These are phyloP conservation scores for Spathaspora girioi DNA, from an alignment of 805 yeast species.

Conservation along the genomic window DNA sequence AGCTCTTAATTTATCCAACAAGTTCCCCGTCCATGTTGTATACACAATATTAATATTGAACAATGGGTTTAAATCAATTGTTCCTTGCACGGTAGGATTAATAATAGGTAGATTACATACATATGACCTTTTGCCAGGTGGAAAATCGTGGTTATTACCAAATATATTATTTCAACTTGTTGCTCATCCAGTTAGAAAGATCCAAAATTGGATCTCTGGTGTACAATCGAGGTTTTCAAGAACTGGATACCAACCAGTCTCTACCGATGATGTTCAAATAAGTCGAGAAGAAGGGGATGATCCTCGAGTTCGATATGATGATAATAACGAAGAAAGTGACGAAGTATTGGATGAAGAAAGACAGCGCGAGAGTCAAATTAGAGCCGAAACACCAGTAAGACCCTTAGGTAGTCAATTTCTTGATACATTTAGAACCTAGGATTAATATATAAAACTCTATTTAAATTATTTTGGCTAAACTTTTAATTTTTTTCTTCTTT, in stretches of 20 bases:
- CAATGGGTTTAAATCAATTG: slow-evolving; percentile 31
- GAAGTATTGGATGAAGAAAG: slow-evolving; percentile 25
- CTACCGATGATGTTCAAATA: slow-evolving; percentile 4
- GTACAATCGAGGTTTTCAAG: neutral
- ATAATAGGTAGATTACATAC: slow-evolving; percentile 34
- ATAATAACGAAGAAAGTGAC: slow-evolving; percentile 16
- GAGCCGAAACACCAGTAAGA: slow-evolving; percentile 59
- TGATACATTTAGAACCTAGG: slow-evolving; percentile 52
- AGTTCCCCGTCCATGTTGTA: slow-evolving; percentile 37
- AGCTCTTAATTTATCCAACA: slow-evolving; percentile 28
- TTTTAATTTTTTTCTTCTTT: slow-evolving; percentile 55
- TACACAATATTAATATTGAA: slow-evolving; percentile 34
- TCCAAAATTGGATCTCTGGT: neutral
- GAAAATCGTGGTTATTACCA: slow-evolving; percentile 32
- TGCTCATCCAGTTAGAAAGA: slow-evolving; percentile 21
- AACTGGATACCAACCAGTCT: slow-evolving; percentile 4
- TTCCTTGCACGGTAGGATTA: slow-evolving; percentile 36
- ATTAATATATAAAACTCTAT: neutral
- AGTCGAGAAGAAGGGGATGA: slow-evolving; percentile 2
- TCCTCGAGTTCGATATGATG: too few species aligned
- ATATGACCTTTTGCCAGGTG: slow-evolving; percentile 34
- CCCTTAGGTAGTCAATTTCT: slow-evolving; percentile 59
- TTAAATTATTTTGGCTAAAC: too few species aligned
- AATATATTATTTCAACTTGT: slow-evolving; percentile 21
- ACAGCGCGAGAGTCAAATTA: slow-evolving; percentile 24